Base-by-base conservation (phyloP, 805 yeast species). In the Sungouiozyma ichnusensis region DNA sequence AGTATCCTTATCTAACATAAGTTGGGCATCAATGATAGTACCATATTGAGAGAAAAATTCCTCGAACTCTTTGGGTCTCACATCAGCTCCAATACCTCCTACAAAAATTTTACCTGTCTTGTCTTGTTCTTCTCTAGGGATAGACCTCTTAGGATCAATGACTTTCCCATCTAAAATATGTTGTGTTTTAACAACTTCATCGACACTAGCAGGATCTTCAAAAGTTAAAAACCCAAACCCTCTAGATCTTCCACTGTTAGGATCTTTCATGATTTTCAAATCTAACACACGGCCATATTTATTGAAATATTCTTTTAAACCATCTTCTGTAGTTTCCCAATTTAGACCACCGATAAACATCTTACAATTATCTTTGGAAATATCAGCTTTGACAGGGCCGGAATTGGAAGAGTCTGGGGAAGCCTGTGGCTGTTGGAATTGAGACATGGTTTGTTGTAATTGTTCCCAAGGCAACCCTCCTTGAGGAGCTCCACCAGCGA, bases 301-400 rank as follows among this genome's bases (percentile, higher is more conserved):
- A 40, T 80, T 69, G 61, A 90, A 90, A 63, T 90, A 90, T 41
- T 78, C 79, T 50, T 73, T 77, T 64, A 90, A 67, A 27, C 82
- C 77, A 48, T 87, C 95, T 57, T 92, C 97, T 8, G 90, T 81
- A 13, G 98, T 90, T 58, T 90, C 97, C 97, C 97, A 90, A 58
- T 90, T 92, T 54, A 90, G 76, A 40, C 98, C 98, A 49, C 98
- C 98, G 62, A 86, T 77, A 57, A 87, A 87, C 95, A 87, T 85
- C 60, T 87, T 87, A 44, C 94, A 94, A 48, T 78, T 80, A 55
- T 85, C 95, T 51, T 79, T 75, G 47, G 75, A 64, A 47, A 76
- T 61, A 62, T 77, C 75, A 14, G 76, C 77, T 47, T 66, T 71
- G 32, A 65, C 64, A 18, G 54, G 52, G 27, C 8, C 24, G 16